phyloP scores from a whole-genome alignment of 2,329 filamentous ascomycete genomes.

The Coniochaeta sp. region DNA sequence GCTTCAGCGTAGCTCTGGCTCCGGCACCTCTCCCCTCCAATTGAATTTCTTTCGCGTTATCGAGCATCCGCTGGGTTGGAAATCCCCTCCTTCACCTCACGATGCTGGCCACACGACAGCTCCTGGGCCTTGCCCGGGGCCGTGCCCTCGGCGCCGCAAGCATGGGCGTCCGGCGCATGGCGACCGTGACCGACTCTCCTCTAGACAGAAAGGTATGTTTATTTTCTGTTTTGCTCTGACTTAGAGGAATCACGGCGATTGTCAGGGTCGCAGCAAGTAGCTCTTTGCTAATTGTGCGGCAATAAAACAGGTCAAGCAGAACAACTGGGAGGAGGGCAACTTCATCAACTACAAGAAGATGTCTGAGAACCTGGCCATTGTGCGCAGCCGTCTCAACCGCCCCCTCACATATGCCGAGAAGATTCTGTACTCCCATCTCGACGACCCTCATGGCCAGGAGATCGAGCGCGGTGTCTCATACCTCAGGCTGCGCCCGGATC shows the following conservation, averaged over 20 bases:
- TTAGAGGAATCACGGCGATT: no score
- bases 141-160: slow-evolving; percentile 47
- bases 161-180: slow-evolving; percentile 64
- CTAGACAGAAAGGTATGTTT: slow-evolving; percentile 76
- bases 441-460: slow-evolving; percentile 92
- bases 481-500: slow-evolving; percentile 92
- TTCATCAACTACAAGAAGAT: slow-evolving; percentile 99
- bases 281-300: slow-evolving; percentile 9
- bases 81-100: slow-evolving; percentile 21
- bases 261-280: no score
- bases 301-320: slow-evolving; percentile 67
- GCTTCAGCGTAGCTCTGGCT: slow-evolving; percentile 14
- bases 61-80: not conserved
- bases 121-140: slow-evolving; percentile 56
- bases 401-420: slow-evolving; percentile 96
- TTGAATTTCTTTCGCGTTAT: slow-evolving; percentile 19
- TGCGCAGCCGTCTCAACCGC: slow-evolving; percentile 81
- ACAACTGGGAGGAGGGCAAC: slow-evolving; percentile 91
- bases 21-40: slow-evolving; percentile 24
- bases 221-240: no score
- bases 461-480: slow-evolving; percentile 95
- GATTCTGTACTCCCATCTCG: slow-evolving; percentile 97
- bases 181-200: slow-evolving; percentile 77
- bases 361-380: slow-evolving; percentile 92
- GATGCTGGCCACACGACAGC: slow-evolving; percentile 67